Percentiles rank a stretch among this genome's conserved stretches.
phyloP scores from a whole-genome alignment of 805 yeast genomes.

The Schwanniomyces occidentalis region DNA sequence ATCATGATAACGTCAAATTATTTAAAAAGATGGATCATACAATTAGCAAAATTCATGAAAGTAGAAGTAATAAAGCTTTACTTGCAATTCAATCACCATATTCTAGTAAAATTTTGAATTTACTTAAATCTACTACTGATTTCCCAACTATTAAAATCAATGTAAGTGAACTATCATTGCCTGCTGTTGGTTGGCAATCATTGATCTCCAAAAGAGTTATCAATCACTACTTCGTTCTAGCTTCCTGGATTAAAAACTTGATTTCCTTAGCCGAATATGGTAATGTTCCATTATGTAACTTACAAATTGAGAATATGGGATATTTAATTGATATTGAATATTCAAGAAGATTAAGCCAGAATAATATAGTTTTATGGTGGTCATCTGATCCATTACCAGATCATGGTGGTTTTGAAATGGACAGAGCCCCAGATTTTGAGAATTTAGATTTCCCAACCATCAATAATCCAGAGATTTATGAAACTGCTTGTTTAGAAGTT shows the following conservation, averaged over 20 bases:
- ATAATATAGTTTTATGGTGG: constrained; percentile 90
- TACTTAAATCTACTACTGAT: constrained; percentile 48
- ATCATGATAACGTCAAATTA: constrained; percentile 54
- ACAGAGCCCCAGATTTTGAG: constrained; percentile 55
- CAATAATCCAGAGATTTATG: constrained; percentile 77
- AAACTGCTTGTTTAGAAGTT: constrained; percentile 74
- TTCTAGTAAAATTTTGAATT: constrained; percentile 44
- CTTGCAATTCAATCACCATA: constrained; percentile 76
- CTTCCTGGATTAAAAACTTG: constrained; percentile 70
- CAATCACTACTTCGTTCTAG: constrained; percentile 70
- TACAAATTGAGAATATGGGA: constrained; percentile 73
- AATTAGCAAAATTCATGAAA: constrained; percentile 56
- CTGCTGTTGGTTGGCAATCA: constrained; percentile 82
- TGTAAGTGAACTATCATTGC: constrained; percentile 57
- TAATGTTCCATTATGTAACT: constrained; percentile 83
- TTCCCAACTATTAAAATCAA: constrained; percentile 67
- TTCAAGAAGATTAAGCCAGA: constrained; percentile 69
- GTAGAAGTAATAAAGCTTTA: constrained; percentile 61
- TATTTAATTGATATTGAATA: constrained; percentile 83
- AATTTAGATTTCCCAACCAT: constrained; percentile 64
- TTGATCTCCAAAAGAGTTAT: constrained; percentile 62
- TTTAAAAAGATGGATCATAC: constrained; percentile 57
- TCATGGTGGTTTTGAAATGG: constrained; percentile 78
- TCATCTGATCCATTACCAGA: constrained; percentile 78
- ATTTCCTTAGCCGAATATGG: constrained; percentile 67